Evolutionary conservation across 179 eudicot genomes (phyloP), one percentile per base, ranked within the genome.

Genomic region (Spergularia azorica): DNA sequence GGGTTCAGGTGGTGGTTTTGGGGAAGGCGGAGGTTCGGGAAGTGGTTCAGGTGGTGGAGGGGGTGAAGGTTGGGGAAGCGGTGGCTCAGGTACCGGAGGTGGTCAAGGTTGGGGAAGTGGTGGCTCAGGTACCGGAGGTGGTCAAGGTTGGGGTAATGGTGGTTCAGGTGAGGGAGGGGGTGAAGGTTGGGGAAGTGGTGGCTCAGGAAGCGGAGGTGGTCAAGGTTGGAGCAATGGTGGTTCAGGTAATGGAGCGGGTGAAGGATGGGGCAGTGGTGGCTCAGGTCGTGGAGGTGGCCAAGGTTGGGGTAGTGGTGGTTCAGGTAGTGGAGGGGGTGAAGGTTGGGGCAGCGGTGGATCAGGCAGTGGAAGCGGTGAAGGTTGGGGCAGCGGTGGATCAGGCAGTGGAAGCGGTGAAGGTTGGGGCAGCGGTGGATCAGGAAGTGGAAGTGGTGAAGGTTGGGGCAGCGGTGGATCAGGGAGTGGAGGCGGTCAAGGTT

Each of bases 121-220:
- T 38, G 76, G 41, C 5, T 62, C 16, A 3, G 56, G 74, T 3
- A 59, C 62, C 0, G 56, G 79, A 17, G 66, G 39, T 9, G 79
- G 79, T 56, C 46, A 52, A 17, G 78, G 63, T 6, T 52, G 39
- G 71, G 74, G 63, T 0, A 69, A 71, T 6, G 55, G 67, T 36
- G 80, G 80, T 51, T 50, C 65, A 14, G 81, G 77, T 0, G 39
- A 67, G 10, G 71, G 76, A 54, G 38, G 72, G 43, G 66, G 79
- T 43, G 11, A 6, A 1, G 62, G 81, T 15, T 74, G 72, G 0
- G 52, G 61, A 4, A 26, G 15, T 0, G 74, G 75, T 3, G 60
- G 69, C 13, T 13, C 54, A 17, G 67, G 74, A 2, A 14, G 75
- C 10, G 63, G 48, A 43, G 55, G 78, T 8, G 54, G 63, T 6